phyloP scores from a whole-genome alignment of 2,329 filamentous ascomycete species.

The Penicillium sp. region DNA sequence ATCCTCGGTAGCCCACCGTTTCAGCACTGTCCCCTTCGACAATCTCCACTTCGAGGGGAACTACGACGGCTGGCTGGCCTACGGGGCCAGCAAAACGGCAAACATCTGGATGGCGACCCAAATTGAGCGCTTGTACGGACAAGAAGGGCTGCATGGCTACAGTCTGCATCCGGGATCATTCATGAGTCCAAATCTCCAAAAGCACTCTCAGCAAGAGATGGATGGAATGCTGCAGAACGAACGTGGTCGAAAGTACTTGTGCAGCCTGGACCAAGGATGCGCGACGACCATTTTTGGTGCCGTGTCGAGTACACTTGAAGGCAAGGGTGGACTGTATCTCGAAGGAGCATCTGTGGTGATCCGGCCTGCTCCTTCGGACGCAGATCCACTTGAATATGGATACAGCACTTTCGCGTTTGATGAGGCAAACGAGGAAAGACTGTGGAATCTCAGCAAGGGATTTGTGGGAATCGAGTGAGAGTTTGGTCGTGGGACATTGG shows the following conservation, averaged over 20 bases:
- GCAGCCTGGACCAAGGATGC: background rate
- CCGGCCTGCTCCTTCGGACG: too few species aligned
- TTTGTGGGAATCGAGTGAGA: too few species aligned
- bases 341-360: background rate
- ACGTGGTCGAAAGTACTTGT: background rate
- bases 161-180: slow-evolving; percentile 1
- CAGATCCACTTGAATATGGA: too few species aligned
- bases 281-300: slow-evolving; percentile 3
- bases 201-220: background rate
- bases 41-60: slow-evolving; percentile 19
- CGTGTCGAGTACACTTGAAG: background rate
- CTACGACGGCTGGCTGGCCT: slow-evolving; percentile 1
- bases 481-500: too few species aligned
- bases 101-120: slow-evolving; percentile 3
- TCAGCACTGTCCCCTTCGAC: slow-evolving; percentile 21
- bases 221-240: background rate
- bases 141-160: background rate
- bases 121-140: slow-evolving; percentile 2
- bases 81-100: slow-evolving; percentile 7
- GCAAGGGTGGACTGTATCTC: slow-evolving; percentile 2
- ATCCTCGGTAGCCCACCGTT: slow-evolving; percentile 13
- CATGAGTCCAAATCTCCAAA: background rate
- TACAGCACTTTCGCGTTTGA: too few species aligned
- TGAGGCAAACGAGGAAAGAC: too few species aligned
- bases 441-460: too few species aligned